These are phyloP conservation scores for Luffa aegyptiaca DNA, from an alignment of 306 rosid species.

Conservation along the genomic window DNA sequence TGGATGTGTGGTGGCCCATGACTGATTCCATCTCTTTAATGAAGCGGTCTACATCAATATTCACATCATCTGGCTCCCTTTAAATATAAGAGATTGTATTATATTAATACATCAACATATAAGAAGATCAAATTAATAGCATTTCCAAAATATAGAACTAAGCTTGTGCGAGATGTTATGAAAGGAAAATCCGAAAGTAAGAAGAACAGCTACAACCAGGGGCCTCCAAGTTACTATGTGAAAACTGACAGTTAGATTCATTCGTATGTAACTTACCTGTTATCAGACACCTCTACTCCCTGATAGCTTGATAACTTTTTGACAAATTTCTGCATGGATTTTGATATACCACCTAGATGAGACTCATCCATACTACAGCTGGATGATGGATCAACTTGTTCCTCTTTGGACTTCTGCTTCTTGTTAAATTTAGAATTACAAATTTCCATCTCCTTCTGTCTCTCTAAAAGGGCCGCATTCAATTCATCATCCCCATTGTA, in stretches of 20 bases:
- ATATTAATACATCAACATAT: constrained; percentile 1
- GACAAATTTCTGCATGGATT: constrained; percentile 77
- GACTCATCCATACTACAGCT: constrained; percentile 40
- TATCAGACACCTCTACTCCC: constrained; percentile 83
- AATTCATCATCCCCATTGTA: constrained; percentile 80
- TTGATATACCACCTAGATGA: constrained; percentile 62
- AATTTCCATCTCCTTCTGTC: constrained; percentile 81
- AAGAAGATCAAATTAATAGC: neutral
- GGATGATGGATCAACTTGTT: constrained; percentile 33
- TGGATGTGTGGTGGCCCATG: constrained; percentile 40
- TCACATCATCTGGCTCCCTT: constrained; percentile 67
- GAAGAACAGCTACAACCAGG: neutral
- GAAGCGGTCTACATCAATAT: constrained; percentile 66
- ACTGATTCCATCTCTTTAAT: constrained; percentile 65
- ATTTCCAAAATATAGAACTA: neutral
- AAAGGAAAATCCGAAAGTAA: neutral
- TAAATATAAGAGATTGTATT: constrained; percentile 11
- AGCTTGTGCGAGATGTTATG: neutral
- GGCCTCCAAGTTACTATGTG: neutral
- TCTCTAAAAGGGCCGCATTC: constrained; percentile 64
- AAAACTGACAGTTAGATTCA: neutral
- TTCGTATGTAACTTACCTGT: constrained; percentile 36
- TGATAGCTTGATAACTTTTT: constrained; percentile 67
- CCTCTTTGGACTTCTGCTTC: constrained; percentile 49
- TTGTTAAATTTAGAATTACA: constrained; percentile 49